phyloP scores from a whole-genome alignment of 106 monocot genomes.

The Dendrobium nobile region DNA sequence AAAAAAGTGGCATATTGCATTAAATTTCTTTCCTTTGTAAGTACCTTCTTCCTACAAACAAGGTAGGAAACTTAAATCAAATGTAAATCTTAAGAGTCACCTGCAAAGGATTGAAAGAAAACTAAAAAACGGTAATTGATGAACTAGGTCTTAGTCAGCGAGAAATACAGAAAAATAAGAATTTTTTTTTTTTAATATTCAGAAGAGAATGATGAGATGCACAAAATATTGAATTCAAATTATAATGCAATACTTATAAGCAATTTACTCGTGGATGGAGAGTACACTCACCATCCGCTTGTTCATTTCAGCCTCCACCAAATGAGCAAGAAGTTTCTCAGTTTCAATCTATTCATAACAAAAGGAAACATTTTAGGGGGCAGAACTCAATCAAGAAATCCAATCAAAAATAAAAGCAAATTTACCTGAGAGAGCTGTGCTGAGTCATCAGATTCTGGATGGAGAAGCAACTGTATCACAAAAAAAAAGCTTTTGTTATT shows the following conservation, averaged over 20 bases:
- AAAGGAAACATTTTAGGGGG: background rate
- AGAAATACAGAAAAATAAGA: too few relatives aligned
- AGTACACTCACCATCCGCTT: conserved; percentile 28
- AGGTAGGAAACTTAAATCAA: background rate
- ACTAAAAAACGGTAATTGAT: too few relatives aligned
- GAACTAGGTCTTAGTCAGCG: too few relatives aligned
- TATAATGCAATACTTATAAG: background rate
- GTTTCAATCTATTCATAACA: conserved; percentile 44
- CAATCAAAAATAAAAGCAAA: background rate
- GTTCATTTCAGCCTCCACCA: conserved; percentile 52
- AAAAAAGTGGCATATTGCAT: conserved; percentile 80
- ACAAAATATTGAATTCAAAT: too few relatives aligned
- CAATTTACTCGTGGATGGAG: background rate
- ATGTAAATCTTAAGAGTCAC: background rate
- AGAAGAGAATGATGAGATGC: too few relatives aligned
- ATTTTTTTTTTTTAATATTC: too few relatives aligned
- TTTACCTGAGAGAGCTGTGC: conserved; percentile 52
- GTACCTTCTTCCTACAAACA: conserved; percentile 54
- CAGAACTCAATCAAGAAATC: background rate
- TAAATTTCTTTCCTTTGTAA: conserved; percentile 83
- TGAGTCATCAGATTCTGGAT: conserved; percentile 50
- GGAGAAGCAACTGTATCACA: conserved; percentile 43
- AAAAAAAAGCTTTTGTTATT: conserved; percentile 6
- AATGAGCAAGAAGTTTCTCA: conserved; percentile 44
- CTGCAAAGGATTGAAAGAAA: background rate